These are phyloP conservation scores for Pyrenophora graminea DNA, from an alignment of 2,329 filamentous ascomycete species.

Conservation along the genomic window DNA sequence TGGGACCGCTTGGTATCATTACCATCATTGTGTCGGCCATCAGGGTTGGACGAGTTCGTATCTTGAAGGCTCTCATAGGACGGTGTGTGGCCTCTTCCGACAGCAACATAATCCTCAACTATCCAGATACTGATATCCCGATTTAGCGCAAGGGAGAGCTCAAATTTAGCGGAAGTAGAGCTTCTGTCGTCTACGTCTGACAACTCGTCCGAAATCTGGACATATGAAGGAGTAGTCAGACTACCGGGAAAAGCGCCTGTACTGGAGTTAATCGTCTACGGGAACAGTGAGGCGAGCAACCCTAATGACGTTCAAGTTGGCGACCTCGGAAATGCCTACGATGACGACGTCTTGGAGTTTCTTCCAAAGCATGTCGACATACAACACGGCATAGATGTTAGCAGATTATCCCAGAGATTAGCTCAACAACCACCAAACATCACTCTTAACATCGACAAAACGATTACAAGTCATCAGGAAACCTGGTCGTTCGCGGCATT, in stretches of 20 bases:
- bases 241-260: not conserved
- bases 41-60: constrained; percentile 22
- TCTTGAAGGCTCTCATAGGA: constrained; percentile 11
- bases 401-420: too few relatives aligned
- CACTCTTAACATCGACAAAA: not conserved
- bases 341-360: not conserved
- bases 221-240: not conserved
- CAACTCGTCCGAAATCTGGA: not conserved
- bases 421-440: not conserved
- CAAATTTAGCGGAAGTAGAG: constrained; percentile 29
- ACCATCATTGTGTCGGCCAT: constrained; percentile 30
- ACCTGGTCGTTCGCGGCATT: not conserved
- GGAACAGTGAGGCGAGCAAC: too few relatives aligned
- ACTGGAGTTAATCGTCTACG: not conserved
- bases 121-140: constrained; percentile 12
- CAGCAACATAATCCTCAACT: too few relatives aligned
- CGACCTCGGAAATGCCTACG: not conserved
- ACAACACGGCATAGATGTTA: too few relatives aligned
- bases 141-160: constrained; percentile 23
- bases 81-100: not conserved
- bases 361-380: too few relatives aligned
- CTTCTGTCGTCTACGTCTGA: constrained; percentile 37
- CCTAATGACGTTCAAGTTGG: accelerated
- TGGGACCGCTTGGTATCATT: constrained; percentile 36
- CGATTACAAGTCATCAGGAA: accelerated